A percentile compares a stretch with the other conserved stretches of the same genome.
phyloP scores from a whole-genome alignment of 768 basidiomycete genomes.

The Myochromella boudieri region DNA sequence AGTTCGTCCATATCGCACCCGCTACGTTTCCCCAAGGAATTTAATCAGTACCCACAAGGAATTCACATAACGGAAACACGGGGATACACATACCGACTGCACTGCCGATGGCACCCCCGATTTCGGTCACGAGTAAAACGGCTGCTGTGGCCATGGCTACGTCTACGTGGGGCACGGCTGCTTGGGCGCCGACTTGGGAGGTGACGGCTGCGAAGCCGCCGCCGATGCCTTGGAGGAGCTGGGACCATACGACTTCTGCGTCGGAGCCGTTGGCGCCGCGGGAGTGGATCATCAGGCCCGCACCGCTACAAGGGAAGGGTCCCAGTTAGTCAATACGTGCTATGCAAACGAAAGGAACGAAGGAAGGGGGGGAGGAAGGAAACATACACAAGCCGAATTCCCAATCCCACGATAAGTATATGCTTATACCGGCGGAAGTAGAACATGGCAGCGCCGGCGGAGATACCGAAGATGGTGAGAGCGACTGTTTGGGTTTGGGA shows the following conservation, averaged over 20 bases:
- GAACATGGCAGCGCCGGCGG: slow-evolving; percentile 57
- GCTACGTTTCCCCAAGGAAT: slow-evolving; percentile 35
- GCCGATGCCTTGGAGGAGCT: slow-evolving; percentile 73
- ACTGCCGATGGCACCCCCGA: slow-evolving; percentile 66
- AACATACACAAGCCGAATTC: slow-evolving; percentile 51
- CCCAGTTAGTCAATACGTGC: neutral
- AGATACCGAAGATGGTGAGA: slow-evolving; percentile 63
- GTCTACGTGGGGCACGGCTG: slow-evolving; percentile 61
- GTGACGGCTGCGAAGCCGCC: slow-evolving; percentile 67
- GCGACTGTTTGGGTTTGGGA: slow-evolving; percentile 56
- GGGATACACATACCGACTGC: slow-evolving; percentile 45
- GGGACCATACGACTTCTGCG: slow-evolving; percentile 60
- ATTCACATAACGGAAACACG: slow-evolving; percentile 4
- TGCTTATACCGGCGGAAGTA: slow-evolving; percentile 54
- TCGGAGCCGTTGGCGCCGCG: slow-evolving; percentile 58
- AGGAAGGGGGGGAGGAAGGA: neutral
- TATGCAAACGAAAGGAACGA: neutral
- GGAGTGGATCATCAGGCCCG: slow-evolving; percentile 69
- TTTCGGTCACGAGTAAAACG: slow-evolving; percentile 67
- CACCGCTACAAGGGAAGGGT: no score
- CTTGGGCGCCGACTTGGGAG: slow-evolving; percentile 62
- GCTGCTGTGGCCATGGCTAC: slow-evolving; percentile 68
- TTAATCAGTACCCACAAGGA: neutral
- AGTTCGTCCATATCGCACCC: slow-evolving; percentile 63
- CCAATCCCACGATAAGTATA: slow-evolving; percentile 56